Base-by-base conservation (phyloP, 495 filamentous ascomycete genomes). In the Endocarpon pusillum region DNA sequence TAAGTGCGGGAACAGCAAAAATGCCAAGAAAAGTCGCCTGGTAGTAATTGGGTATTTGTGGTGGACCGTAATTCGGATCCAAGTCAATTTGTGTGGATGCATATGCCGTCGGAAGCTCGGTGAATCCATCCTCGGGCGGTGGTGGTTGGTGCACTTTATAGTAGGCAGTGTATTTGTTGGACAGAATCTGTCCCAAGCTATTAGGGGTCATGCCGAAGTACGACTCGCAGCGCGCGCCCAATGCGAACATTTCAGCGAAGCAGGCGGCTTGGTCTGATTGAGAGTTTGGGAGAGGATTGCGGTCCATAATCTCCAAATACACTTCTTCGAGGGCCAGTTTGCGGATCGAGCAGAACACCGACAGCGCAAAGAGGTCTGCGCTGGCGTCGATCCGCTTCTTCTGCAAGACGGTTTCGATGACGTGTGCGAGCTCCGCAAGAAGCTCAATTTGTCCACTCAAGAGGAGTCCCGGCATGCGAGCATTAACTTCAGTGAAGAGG, bases 181-280 rank as follows among this genome's bases (percentile, higher is more conserved):
- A 28, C 57, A 63, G 38, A 12, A 63, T 41, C 37, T 48, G 45
- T 4, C 59, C 59, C n/a, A 63, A 38, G 19, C 44, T 47, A 17
- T 44, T 49, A 3, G 59, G 52, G 16, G 42, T 51, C n/a, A 59
- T 51, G 36, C 56, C 59, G 33, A 63, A 60, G 37, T 57, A 63
- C 6, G 52, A 41, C 21, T 61, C 59, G 38, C 59, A 63, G 15
- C 51, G 57, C 17, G 59, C 54, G 5, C 59, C 59, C 0, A 57
- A 41, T 16, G 55, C 59, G 31, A 60, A 63, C 4, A 54, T 38
- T 40, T 63, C 59, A 8, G 59, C 51, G 34, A 63, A 62, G 12
- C 46, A 52, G 1, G 52, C 59, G 11, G 60, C 58, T 38, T 63
- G 59, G 39, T 63, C 59, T 1, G 50, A 35, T 26, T 47, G 47